A percentile compares a stretch with the other conserved stretches of the same genome.
Evolutionary conservation across 495 filamentous ascomycete species (phyloP).

Genomic region (Chlorociboria aeruginascens): DNA sequence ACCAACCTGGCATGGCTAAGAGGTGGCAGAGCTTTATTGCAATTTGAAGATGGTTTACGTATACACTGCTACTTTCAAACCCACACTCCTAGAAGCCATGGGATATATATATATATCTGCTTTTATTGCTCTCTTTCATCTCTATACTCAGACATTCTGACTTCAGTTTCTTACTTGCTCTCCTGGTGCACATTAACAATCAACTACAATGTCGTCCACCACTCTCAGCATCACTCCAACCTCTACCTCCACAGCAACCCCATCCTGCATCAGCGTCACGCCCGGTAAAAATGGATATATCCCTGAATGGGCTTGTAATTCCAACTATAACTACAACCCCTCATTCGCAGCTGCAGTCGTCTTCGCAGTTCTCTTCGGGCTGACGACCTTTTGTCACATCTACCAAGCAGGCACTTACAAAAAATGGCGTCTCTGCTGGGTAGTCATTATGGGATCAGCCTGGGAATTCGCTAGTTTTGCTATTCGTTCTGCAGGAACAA

Average conservation of each 20-base stretch:
- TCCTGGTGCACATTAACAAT: background rate
- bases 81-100: no score
- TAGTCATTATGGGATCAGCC: constrained; percentile 34
- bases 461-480: constrained; percentile 30
- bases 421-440: constrained; percentile 39
- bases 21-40: no score
- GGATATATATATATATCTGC: no score
- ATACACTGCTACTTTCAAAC: no score
- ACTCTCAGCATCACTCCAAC: constrained; percentile 2
- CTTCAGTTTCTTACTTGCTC: no score
- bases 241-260: constrained; percentile 6
- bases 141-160: no score
- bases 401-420: constrained; percentile 23
- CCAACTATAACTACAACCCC: constrained; percentile 28
- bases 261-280: constrained; percentile 14
- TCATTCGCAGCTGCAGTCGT: constrained; percentile 26
- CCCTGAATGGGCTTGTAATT: constrained; percentile 26
- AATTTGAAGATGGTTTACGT: no score
- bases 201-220: constrained; percentile 11
- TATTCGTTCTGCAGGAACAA: constrained; percentile 23
- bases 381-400: constrained; percentile 22
- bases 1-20: no score
- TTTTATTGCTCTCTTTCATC: no score
- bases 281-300: constrained; percentile 32
- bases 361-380: constrained; percentile 25